phyloP scores from a whole-genome alignment of 805 yeast species.

The Wickerhamomyces queroliae region DNA sequence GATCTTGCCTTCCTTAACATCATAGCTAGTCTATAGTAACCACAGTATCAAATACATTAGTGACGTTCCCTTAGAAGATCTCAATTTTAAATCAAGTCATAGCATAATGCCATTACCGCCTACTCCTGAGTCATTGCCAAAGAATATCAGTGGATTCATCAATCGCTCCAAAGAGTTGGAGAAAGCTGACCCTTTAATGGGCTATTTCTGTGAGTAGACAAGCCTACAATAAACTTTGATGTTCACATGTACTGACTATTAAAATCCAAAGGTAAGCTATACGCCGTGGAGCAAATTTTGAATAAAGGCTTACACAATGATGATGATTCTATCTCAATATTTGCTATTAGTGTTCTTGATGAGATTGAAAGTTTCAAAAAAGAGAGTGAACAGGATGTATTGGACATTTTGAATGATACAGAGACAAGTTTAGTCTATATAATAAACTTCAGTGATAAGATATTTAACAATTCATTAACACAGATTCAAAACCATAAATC shows the following conservation, averaged over 20 bases:
- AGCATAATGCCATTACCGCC: conserved; percentile 1
- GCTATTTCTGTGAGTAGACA: conserved; percentile 56
- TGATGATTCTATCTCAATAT: conserved; percentile 48
- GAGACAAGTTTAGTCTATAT: conserved; percentile 51
- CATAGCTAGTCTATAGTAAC: too few relatives aligned
- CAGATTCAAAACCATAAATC: conserved; percentile 39
- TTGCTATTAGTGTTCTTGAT: conserved; percentile 61
- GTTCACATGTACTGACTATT: neutral
- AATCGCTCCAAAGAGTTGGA: conserved; percentile 54
- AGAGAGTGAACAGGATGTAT: conserved; percentile 29
- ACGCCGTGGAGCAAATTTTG: conserved; percentile 71
- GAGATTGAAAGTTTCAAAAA: conserved; percentile 56
- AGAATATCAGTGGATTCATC: conserved; percentile 31
- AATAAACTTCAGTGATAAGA: conserved; percentile 48
- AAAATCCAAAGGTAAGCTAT: conserved; percentile 29
- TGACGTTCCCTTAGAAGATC: too few relatives aligned
- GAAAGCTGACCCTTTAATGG: conserved; percentile 54
- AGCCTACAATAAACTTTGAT: neutral
- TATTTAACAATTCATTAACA: conserved; percentile 49
- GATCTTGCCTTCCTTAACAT: too few relatives aligned
- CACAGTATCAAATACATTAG: too few relatives aligned
- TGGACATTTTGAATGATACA: conserved; percentile 52
- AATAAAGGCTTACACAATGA: conserved; percentile 51
- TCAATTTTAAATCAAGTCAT: too few relatives aligned
- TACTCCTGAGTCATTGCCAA: conserved; percentile 21